Conservation (phyloP, 2,329 filamentous ascomycete species). For the Colletotrichum lindemuthianum region DNA sequence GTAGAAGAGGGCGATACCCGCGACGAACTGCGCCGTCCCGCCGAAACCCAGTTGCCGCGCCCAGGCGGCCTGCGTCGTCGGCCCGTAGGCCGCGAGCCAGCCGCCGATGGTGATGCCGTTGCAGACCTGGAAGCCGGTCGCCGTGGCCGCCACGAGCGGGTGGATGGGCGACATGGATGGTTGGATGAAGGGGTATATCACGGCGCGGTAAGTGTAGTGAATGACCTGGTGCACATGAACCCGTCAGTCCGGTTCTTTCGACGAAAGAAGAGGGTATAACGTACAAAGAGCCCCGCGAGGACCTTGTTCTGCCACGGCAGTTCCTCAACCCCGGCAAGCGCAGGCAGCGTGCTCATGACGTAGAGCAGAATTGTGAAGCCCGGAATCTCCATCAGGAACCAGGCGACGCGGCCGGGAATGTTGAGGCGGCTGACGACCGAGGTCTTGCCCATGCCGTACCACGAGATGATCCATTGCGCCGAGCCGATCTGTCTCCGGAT, state of each 20-base stretch:
- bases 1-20: conserved; percentile 80
- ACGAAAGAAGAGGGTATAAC: conserved; percentile 39
- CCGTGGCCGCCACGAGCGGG: conserved; percentile 70
- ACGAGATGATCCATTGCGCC: conserved; percentile 79
- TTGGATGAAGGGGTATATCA: conserved; percentile 83
- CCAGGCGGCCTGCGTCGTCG: conserved; percentile 66
- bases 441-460: conserved; percentile 94
- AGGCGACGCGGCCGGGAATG: conserved; percentile 86
- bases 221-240: conserved; percentile 63
- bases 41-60: conserved; percentile 48
- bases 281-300: conserved; percentile 73
- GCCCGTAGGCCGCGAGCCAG: conserved; percentile 86
- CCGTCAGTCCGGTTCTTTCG: neutral
- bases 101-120: conserved; percentile 83
- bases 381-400: conserved; percentile 88
- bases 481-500: conserved; percentile 68
- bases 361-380: conserved; percentile 84
- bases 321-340: conserved; percentile 63
- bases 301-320: conserved; percentile 83
- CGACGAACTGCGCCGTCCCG: conserved; percentile 56
- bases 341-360: conserved; percentile 76
- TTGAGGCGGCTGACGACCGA: conserved; percentile 80
- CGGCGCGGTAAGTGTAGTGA: conserved; percentile 91
- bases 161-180: conserved; percentile 95
- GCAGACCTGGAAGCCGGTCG: conserved; percentile 77